Evolutionary conservation across 192 early-diverging fungal genomes (phyloP).

Genomic region (Dispira simplex): DNA sequence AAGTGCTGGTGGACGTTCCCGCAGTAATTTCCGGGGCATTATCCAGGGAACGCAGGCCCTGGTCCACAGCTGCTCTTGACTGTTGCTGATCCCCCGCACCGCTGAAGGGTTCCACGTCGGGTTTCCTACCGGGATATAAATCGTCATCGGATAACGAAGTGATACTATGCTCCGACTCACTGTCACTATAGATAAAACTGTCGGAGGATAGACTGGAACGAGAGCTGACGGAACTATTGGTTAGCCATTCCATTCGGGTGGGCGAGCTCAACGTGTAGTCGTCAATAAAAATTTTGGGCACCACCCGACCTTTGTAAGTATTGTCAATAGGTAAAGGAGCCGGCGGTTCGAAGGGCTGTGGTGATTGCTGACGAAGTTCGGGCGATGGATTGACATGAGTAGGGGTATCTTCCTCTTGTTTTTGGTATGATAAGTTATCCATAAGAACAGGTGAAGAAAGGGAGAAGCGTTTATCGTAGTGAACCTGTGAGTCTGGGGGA

Average conservation of each 20-base stretch:
- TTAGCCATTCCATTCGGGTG: slow-evolving; percentile 6
- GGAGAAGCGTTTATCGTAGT: slow-evolving; percentile 9
- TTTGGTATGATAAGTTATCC: background rate
- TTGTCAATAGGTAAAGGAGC: background rate
- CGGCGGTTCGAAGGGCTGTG: background rate
- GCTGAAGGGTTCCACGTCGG: no score
- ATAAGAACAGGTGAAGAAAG: background rate
- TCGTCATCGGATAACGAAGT: no score
- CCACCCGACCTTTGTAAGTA: background rate
- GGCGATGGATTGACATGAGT: background rate
- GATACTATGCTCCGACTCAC: no score
- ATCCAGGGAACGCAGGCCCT: no score
- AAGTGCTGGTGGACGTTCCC: no score
- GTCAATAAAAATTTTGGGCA: slow-evolving; percentile 8
- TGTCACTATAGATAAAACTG: no score
- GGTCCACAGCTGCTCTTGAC: no score
- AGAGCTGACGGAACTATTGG: background rate
- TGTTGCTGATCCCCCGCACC: no score
- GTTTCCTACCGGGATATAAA: no score
- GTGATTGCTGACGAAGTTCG: background rate
- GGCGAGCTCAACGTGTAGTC: background rate
- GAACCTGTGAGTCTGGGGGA: background rate
- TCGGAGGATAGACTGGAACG: background rate
- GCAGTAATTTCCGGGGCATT: no score
- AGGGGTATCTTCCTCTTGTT: background rate